A percentile compares a stretch with the other conserved stretches of the same genome.
phyloP scores from a whole-genome alignment of 2,329 filamentous ascomycete species.

The Stemphylium lycopersici region DNA sequence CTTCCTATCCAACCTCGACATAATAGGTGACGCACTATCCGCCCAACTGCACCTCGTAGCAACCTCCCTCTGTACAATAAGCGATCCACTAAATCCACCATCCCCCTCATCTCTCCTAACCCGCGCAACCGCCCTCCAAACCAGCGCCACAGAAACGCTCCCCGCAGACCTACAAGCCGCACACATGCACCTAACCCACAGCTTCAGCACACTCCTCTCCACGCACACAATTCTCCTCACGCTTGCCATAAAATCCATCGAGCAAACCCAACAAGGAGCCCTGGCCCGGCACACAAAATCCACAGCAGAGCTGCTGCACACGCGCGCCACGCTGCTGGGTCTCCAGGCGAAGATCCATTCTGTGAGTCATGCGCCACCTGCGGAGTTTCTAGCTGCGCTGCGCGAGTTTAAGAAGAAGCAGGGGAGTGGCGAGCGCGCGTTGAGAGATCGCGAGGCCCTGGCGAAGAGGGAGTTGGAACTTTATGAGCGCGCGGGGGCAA shows the following conservation, averaged over 20 bases:
- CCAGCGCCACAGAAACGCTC: constrained; percentile 20
- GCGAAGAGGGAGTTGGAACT: constrained; percentile 44
- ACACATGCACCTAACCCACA: constrained; percentile 44
- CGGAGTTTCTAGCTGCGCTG: constrained; percentile 38
- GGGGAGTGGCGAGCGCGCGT: constrained; percentile 32
- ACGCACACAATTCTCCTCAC: constrained; percentile 48
- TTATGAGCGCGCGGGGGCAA: constrained; percentile 45
- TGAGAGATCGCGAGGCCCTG: constrained; percentile 42
- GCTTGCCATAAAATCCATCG: constrained; percentile 51
- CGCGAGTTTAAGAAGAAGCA: constrained; percentile 40
- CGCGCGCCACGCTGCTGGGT: constrained; percentile 51
- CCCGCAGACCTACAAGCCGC: constrained; percentile 34
- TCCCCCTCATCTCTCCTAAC: constrained; percentile 14
- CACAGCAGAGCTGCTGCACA: constrained; percentile 51
- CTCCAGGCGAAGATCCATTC: constrained; percentile 48
- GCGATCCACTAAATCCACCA: constrained; percentile 27
- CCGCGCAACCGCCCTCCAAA: constrained; percentile 16
- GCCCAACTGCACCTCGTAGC: constrained; percentile 39
- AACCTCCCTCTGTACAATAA: constrained; percentile 42
- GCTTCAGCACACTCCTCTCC: constrained; percentile 40
- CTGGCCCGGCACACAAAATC: constrained; percentile 51
- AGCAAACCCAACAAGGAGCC: constrained; percentile 56
- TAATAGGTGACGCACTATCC: constrained; percentile 45
- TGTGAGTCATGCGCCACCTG: constrained; percentile 32
- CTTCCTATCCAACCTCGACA: constrained; percentile 50